Evolutionary conservation across 2,329 filamentous ascomycete genomes (phyloP), one percentile per base, ranked within the genome.

Genomic region (Neofusicoccum ribis): DNA sequence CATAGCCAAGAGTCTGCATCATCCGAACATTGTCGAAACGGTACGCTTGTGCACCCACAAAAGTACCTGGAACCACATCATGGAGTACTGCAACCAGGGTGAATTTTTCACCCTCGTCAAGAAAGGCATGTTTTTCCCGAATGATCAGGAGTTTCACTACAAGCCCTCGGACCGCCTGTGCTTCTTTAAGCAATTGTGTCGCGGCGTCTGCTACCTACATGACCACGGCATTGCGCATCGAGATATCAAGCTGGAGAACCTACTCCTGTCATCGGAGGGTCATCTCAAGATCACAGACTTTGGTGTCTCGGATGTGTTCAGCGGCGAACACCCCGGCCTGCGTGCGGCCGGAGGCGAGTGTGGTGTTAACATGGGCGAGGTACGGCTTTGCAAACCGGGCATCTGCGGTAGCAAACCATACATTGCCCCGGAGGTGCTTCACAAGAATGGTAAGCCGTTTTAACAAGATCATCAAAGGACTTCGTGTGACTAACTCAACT

Each of bases 281-380:
- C 89, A 92, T 75, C 83, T 96, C 64, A 96, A 96, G 79, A 93
- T 97, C 66, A 93, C 92, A 58, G 93, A 97, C 76, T 96, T 97
- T 79, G 93, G 93, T 62, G 91, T 94, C 14, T 93, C 91, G 0
- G 91, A 95, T 74, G 90, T 96, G 17, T 96, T 96, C 73, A 87
- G 85, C 63, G 92, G 92, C 44, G 88, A 89, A 59, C 92, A 96
- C 76, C 92, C 92, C 0, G 92, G 92, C 36, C 79, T 93, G 46
- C 85, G 90, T 66, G 87, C 89, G 71, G 86, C 90, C 12, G 87
- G 88, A 60, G 90, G 91, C 64, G 85, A 90, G 72, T 93, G 90
- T 76, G 91, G 90, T 54, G 85, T 86, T 72, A 86, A 89, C 69
- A 92, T 93, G 86, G 85, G 84, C 34, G 87, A 89, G 5, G 76